A percentile compares a stretch with the other conserved stretches of the same genome.
Evolutionary conservation across 306 rosid genomes (phyloP).

Genomic region (Glycine tomentella): DNA sequence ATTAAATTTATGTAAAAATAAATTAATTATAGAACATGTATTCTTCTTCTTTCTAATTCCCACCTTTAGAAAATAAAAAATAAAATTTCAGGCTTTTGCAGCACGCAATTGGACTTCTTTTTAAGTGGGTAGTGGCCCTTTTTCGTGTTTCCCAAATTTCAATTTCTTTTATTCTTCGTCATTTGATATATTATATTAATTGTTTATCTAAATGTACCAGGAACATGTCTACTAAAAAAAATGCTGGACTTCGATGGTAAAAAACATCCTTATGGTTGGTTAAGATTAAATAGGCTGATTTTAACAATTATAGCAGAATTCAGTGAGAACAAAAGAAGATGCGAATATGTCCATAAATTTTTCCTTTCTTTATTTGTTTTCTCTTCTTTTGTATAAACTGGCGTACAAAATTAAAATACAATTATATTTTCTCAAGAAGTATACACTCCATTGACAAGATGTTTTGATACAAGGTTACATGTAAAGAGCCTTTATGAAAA

Average conservation of each 20-base stretch:
- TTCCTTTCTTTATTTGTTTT: background rate
- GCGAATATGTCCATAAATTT: background rate
- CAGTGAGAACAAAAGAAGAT: background rate
- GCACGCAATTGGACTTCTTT: background rate
- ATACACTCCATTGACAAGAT: no score
- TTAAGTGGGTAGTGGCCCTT: conserved; percentile 1
- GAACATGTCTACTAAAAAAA: background rate
- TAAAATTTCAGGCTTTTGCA: background rate
- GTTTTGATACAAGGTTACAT: no score
- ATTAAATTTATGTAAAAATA: background rate
- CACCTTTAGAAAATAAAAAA: background rate
- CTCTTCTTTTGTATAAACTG: no score
- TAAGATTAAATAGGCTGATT: background rate
- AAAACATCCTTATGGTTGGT: background rate
- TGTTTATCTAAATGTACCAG: background rate
- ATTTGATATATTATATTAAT: background rate
- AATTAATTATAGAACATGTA: background rate
- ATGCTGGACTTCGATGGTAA: no score
- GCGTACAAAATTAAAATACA: no score
- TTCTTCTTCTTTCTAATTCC: background rate
- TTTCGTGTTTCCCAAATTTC: conserved; percentile 9
- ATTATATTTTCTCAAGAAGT: no score
- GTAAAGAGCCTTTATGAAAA: background rate
- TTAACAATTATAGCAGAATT: background rate
- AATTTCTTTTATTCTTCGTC: background rate